Evolutionary conservation across 352 stramenopile species (phyloP).

Genomic region (Phytophthora pini): DNA sequence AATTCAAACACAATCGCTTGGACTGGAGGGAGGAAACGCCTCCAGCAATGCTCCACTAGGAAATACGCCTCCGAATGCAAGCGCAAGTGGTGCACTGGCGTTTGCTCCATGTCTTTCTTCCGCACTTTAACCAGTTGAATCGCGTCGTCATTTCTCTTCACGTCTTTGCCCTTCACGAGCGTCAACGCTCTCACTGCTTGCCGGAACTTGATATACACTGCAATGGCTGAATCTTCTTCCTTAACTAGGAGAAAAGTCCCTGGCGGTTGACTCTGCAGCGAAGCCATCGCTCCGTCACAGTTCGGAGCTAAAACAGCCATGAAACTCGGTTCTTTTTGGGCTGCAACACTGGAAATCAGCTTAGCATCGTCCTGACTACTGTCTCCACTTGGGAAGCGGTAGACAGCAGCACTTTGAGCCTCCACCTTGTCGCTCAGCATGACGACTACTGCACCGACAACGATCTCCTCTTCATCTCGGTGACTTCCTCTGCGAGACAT

Average conservation of each 20-base stretch:
- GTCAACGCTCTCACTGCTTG: slow-evolving; percentile 47
- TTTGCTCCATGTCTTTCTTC: slow-evolving; percentile 35
- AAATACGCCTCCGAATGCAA: slow-evolving; percentile 39
- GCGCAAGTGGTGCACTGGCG: slow-evolving; percentile 55
- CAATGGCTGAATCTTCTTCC: slow-evolving; percentile 47
- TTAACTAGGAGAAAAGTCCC: slow-evolving; percentile 57
- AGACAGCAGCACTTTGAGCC: slow-evolving; percentile 14
- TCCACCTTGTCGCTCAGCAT: slow-evolving; percentile 17
- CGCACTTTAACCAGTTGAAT: slow-evolving; percentile 43
- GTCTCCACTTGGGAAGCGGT: slow-evolving; percentile 1
- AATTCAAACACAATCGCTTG: slow-evolving; percentile 68
- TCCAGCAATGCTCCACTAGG: slow-evolving; percentile 62
- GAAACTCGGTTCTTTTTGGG: slow-evolving; percentile 37
- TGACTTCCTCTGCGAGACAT: slow-evolving; percentile 11
- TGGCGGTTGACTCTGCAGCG: slow-evolving; percentile 48
- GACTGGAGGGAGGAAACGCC: slow-evolving; percentile 59
- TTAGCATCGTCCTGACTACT: slow-evolving; percentile 12
- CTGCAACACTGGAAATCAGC: slow-evolving; percentile 2
- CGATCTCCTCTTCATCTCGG: slow-evolving; percentile 18
- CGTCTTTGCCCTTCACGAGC: slow-evolving; percentile 57
- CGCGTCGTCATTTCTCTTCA: slow-evolving; percentile 44
- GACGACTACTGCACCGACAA: slow-evolving; percentile 28
- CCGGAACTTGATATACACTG: slow-evolving; percentile 67
- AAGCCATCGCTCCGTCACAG: slow-evolving; percentile 45
- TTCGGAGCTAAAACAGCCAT: slow-evolving; percentile 58